Evolutionary conservation across 352 stramenopile genomes (phyloP), one percentile per base, ranked within the genome.

Genomic region (Globisporangium cylindrosporum): DNA sequence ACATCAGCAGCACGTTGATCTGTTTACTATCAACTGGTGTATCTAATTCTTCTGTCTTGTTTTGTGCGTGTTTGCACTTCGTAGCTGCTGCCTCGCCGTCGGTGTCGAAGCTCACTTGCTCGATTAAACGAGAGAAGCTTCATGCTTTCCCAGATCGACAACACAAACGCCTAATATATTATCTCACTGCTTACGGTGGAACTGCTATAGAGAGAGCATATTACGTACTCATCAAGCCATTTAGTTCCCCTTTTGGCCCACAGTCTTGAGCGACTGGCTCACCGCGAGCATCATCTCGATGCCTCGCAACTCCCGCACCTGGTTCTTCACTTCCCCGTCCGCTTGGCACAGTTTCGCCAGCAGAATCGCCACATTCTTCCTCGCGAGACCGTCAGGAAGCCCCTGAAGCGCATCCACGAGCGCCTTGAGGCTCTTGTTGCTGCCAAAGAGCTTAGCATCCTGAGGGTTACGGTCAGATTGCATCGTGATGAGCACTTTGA

Each of bases 211-310:
- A 32, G 29, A 32, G 29, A 32, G 29, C 4, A 32, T 32, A 32
- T 2, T 32, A 32, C 29, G 4, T 32, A 32, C 4, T 32, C 29
- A 32, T 32, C 29, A 32, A 32, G 29, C 25, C 10, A 41, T 61
- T 60, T 54, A 25, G 7, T 54, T 27, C 20, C 20, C 29, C 55
- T 61, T 61, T n/a, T 18, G 18, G 3, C 20, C 29, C 3, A 10
- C 10, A 18, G 18, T 27, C n/a, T 77, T 67, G 0, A 90, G 59
- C 8, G 81, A 86, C 63, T 84, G 78, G 49, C 83, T 89, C 36
- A 92, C 75, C 5, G 66, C 76, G 24, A 92, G 59, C 83, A 94
- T 90, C 77, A 94, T 93, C 67, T 93, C 86, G 41, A 94, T 91
- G 0, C 86, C 86, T 22, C 86, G 80, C 10, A 94, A 62, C 15